A percentile compares a stretch with the other conserved stretches of the same genome.
Evolutionary conservation across 306 rosid genomes (phyloP).

Genomic region (Pyrus bretschneideri): DNA sequence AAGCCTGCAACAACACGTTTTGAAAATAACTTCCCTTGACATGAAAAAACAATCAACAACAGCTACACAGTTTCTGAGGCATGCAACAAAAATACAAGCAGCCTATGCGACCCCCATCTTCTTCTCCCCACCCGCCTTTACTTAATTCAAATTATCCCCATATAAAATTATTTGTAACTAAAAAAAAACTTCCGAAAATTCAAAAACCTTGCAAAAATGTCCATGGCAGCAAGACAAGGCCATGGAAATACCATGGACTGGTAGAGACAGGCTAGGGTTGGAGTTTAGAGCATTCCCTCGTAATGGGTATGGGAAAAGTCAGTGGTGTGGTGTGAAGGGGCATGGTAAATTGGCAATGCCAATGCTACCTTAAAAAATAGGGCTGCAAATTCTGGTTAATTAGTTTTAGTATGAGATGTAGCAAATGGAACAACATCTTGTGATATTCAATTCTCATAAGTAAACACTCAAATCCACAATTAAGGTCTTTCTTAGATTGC

Average conservation of each 20-base stretch:
- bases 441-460: neutral
- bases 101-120: neutral
- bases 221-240: neutral
- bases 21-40: constrained; percentile 13
- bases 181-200: neutral
- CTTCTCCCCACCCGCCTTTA: neutral
- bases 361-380: neutral
- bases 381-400: neutral
- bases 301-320: neutral
- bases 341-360: neutral
- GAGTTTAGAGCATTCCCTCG: neutral
- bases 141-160: neutral
- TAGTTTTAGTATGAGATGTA: neutral
- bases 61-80: neutral
- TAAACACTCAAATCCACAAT: neutral
- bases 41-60: neutral
- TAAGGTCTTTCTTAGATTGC: neutral
- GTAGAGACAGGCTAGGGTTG: neutral
- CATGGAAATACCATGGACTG: neutral
- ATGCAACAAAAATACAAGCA: neutral
- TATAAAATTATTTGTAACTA: neutral
- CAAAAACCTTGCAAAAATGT: neutral
- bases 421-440: neutral
- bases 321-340: neutral
- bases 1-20: constrained; percentile 33